Base-by-base conservation (phyloP, 2,329 filamentous ascomycete genomes). In the Waltergamsia citrina region DNA sequence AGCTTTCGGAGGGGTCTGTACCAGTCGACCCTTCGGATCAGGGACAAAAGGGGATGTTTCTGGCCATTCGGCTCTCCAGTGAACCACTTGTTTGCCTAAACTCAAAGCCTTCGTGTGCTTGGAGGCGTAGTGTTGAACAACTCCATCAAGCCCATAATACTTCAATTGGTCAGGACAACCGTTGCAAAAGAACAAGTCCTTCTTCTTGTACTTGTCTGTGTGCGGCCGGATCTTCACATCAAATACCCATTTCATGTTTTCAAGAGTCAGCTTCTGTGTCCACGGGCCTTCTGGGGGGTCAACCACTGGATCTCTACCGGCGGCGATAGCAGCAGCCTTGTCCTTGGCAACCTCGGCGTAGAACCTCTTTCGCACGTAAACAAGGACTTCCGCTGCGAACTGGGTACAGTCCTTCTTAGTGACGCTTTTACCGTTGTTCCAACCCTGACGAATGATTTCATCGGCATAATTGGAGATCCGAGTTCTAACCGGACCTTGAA, bases 241-340 rank as follows among this genome's bases (percentile, higher is more conserved):
- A 51, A 83, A 88, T 20, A 88, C 63, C 76, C 81, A 90, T 54
- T 83, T 88, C 83, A 92, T 87, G 48, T 88, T 86, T 50, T 90
- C 84, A 43, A 92, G 59, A 2, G 79, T 82, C 34, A 90, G 62
- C 48, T 69, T 78, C 50, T 74, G 67, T 18, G 68, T 74, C 44
- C 66, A 71, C 6, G 72, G 65, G 0, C 67, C 71, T 40, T 69
- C 59, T 3, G 62, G 58, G 7, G 68, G 65, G 40, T 80, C 73
- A 8, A 51, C 35, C 19, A 54, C 46, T 5, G 63, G 62, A 36
- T 61, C 42, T 41, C 54, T 59, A 22, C 71, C 65, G 34, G 66
- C 60, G 25, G 63, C 62, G 9, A 55, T 56, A 17, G 64, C 55
- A 11, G 62, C 59, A 25, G 60, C 60, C 34, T 68, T 65, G 34